Base-by-base conservation (phyloP, 176 grass and related monocot species). In the Coix lacrymajobi region DNA sequence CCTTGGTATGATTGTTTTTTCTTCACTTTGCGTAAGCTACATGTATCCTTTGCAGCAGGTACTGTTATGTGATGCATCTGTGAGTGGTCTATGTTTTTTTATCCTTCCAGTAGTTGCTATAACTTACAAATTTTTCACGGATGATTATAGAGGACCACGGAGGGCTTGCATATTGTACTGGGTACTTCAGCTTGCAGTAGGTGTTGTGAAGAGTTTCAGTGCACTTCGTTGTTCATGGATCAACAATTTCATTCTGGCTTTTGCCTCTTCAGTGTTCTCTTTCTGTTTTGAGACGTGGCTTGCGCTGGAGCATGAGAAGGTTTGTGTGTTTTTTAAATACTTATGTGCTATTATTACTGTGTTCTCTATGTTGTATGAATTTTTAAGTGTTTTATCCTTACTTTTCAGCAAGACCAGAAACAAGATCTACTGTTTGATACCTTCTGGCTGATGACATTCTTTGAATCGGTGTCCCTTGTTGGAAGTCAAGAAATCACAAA, bases 391-490 rank as follows among this genome's bases (percentile, higher is more conserved):
- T 83, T 75, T 81, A 77, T 87, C 52, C 15, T 73, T 73, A 76
- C 62, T 89, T 95, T 95, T 87, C 90, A 99, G 96, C 93, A 89
- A 92, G 91, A 86, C 3, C 96, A 99, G 69, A 96, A 89, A 64
- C 89, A 93, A 81, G 93, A 99, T 81, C 76, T 81, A 52, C 84
- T 96, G 25, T 90, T 78, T 83, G 93, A 92, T 76, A 89, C 93
- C 72, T 99, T 99, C 71, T 99, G 96, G 96, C 29, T 88, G 70
- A 96, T 93, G 89, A 90, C 87, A 44, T 96, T 99, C 87, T 93
- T 93, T 11, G 96, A 99, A 86, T 99, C 96, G 6, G 76, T 91
- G 56, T 96, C 91, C 64, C 83, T 89, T 43, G 28, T 93, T 85
- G 89, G 91, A 77, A 96, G 93, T 76, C 96, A 99, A 93, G 89